A percentile compares a stretch with the other conserved stretches of the same genome.
Evolutionary conservation across 2,329 filamentous ascomycete genomes (phyloP).

Genomic region (Leptographium procerum): DNA sequence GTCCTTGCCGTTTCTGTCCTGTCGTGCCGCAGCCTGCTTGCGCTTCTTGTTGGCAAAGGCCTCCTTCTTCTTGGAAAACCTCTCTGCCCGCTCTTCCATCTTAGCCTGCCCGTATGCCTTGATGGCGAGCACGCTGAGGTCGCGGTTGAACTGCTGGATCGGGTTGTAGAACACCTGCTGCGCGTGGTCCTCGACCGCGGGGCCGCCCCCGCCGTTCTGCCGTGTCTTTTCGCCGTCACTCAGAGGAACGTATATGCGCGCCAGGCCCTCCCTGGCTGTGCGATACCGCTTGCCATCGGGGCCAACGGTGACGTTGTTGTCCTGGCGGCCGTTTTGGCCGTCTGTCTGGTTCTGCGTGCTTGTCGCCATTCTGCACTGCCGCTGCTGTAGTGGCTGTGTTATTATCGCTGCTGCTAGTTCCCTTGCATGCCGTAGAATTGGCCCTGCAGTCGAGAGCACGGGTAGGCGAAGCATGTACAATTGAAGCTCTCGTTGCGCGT

Average conservation of each 20-base stretch:
- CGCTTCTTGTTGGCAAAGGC: slow-evolving; percentile 31
- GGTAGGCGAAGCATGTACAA: not conserved
- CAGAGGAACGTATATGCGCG: slow-evolving; percentile 43
- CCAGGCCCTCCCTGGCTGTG: slow-evolving; percentile 43
- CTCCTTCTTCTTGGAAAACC: slow-evolving; percentile 43
- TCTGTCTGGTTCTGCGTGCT: not conserved
- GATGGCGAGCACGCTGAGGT: slow-evolving; percentile 86
- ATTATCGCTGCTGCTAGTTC: not conserved
- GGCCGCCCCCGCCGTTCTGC: slow-evolving; percentile 20
- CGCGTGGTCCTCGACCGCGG: slow-evolving; percentile 45
- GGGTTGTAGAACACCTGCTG: slow-evolving; percentile 96
- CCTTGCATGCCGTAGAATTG: not conserved
- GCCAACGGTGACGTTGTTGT: slow-evolving; percentile 1
- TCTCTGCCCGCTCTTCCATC: slow-evolving; percentile 36
- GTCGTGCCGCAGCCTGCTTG: slow-evolving; percentile 18
- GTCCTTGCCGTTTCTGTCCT: too few relatives aligned
- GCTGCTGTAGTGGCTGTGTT: not conserved
- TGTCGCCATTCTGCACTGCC: not conserved
- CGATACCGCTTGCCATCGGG: slow-evolving; percentile 36
- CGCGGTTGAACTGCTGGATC: slow-evolving; percentile 97
- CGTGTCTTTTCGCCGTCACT: slow-evolving; percentile 20
- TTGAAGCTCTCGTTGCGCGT: not conserved
- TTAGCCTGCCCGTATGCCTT: slow-evolving; percentile 70
- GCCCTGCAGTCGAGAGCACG: not conserved
- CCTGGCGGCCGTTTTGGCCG: not conserved